Percentiles rank a stretch among this genome's conserved stretches.
Conservation (phyloP, 108 stramenopile genomes). For the Cyclotella choctawhatcheeana region DNA sequence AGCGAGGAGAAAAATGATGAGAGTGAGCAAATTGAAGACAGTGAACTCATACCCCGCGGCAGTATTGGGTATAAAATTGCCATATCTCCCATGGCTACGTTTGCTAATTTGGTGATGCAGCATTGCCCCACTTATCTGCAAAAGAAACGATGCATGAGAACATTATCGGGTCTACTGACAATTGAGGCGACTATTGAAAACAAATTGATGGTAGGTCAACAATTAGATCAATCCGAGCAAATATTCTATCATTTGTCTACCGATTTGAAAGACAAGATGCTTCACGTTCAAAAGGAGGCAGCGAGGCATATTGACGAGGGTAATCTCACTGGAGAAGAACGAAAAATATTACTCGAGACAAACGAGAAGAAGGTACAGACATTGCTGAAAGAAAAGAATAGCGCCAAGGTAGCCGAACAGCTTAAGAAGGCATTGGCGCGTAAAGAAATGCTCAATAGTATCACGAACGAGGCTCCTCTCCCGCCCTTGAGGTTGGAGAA, state of each 20-base stretch:
- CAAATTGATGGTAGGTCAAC: slow-evolving; percentile 82
- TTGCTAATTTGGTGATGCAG: slow-evolving; percentile 64
- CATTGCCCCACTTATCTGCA: slow-evolving; percentile 85
- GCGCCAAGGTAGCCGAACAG: slow-evolving; percentile 57
- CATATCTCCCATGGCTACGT: slow-evolving; percentile 77
- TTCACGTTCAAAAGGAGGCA: slow-evolving; percentile 62
- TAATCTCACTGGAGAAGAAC: slow-evolving; percentile 64
- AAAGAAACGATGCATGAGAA: slow-evolving; percentile 79
- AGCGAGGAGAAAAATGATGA: slow-evolving; percentile 29
- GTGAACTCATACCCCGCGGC: slow-evolving; percentile 45
- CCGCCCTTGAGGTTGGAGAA: slow-evolving; percentile 65
- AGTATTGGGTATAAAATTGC: slow-evolving; percentile 40
- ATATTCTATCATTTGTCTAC: slow-evolving; percentile 79
- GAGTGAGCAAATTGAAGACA: slow-evolving; percentile 19
- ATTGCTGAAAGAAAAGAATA: slow-evolving; percentile 61
- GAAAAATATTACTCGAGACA: slow-evolving; percentile 64
- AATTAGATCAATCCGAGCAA: slow-evolving; percentile 80
- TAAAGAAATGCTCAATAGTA: slow-evolving; percentile 51
- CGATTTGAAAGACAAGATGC: slow-evolving; percentile 70
- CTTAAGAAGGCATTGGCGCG: slow-evolving; percentile 73
- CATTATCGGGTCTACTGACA: slow-evolving; percentile 45
- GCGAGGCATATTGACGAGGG: slow-evolving; percentile 78
- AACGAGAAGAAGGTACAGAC: slow-evolving; percentile 59
- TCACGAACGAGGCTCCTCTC: slow-evolving; percentile 23
- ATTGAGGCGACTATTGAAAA: slow-evolving; percentile 63